Evolutionary conservation across 192 early-diverging fungal species (phyloP), one percentile per base, ranked within the genome.

Genomic region (Dispira simplex): DNA sequence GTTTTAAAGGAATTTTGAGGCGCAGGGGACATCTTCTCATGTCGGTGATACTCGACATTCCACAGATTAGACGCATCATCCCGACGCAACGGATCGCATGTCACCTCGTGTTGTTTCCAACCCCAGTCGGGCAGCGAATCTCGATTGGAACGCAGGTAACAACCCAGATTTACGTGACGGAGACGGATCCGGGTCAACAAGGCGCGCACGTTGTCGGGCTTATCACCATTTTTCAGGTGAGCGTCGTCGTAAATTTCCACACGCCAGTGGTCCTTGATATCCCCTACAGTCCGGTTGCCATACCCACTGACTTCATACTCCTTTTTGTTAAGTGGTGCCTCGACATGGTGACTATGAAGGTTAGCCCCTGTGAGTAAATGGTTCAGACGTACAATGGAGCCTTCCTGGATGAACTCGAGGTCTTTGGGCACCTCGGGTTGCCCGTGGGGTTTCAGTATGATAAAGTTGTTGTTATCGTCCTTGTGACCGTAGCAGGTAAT

Each of bases 51-150:
- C 75, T 99, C 97, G 62, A 99, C 68, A 76, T 95, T 97, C 97
- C 97, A 99, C 68, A 89, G 78, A 45, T 86, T 83, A 55, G 83
- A 76, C n/a, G 79, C 74, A 55, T 83, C 84, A 20, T 77, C 64
- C 25, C 77, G 68, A 64, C 77, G 77, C 39, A 77, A 72, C 64
- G 83, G 81, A 64, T 95, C 88, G 75, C 95, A 99, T 16, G 79
- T 78, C 11, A 96, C 89, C 67, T 98, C 97, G 18, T 81, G 75
- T 77, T 99, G 97, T 68, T 81, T 85, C 80, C 90, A 97, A 21
- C 93, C 97, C 97, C 97, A 99, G 71, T 95, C 80, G 12, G 97
- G 97, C 39, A 97, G 79, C 46, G 75, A 72, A n/a, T 79, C 80
- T 28, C 85, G 83, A 43, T 83, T 74, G 8, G 90, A 81, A 5